phyloP scores from a whole-genome alignment of 139 green algal species.

The Ettlia oleoabundans region DNA sequence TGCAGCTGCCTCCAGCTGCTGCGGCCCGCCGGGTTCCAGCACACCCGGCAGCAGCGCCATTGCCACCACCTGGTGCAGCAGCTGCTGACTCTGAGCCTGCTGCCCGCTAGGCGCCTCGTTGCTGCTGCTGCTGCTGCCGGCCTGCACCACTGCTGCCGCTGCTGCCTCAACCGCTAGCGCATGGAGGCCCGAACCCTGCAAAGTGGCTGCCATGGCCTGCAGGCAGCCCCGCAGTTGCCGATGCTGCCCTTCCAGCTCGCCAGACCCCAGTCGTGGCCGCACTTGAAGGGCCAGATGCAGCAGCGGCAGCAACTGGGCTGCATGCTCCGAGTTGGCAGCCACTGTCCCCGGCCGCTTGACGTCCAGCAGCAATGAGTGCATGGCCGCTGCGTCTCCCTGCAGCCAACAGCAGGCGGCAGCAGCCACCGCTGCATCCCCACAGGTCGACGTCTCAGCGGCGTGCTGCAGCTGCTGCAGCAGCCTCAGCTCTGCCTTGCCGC shows the following conservation, averaged over 20 bases:
- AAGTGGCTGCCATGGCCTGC: background rate
- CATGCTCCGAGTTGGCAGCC: slow-evolving; percentile 8
- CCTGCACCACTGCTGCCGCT: background rate
- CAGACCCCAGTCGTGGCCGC: background rate
- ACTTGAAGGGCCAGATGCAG: slow-evolving; percentile 18
- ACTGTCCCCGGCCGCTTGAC: background rate
- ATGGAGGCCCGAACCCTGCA: slow-evolving; percentile 18
- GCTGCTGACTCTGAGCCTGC: background rate
- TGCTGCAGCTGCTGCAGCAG: slow-evolving; percentile 14
- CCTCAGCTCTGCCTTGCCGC: slow-evolving; percentile 1
- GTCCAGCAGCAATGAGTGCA: background rate
- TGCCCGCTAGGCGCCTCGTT: background rate
- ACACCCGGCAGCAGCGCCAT: slow-evolving; percentile 22
- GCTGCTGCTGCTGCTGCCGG: background rate
- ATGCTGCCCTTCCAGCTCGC: background rate
- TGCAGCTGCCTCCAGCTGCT: background rate
- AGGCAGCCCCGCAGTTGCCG: slow-evolving; percentile 21
- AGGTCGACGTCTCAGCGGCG: background rate
- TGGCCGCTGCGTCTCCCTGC: slow-evolving; percentile 23
- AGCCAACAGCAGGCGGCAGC: slow-evolving; percentile 38
- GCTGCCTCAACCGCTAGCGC: slow-evolving; percentile 14
- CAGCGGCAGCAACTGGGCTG: slow-evolving; percentile 22
- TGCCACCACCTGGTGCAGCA: slow-evolving; percentile 1
- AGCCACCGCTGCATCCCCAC: background rate
- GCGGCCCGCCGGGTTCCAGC: background rate